phyloP scores from a whole-genome alignment of 257 asterid species.

The Nicotiana tomentosiformis region DNA sequence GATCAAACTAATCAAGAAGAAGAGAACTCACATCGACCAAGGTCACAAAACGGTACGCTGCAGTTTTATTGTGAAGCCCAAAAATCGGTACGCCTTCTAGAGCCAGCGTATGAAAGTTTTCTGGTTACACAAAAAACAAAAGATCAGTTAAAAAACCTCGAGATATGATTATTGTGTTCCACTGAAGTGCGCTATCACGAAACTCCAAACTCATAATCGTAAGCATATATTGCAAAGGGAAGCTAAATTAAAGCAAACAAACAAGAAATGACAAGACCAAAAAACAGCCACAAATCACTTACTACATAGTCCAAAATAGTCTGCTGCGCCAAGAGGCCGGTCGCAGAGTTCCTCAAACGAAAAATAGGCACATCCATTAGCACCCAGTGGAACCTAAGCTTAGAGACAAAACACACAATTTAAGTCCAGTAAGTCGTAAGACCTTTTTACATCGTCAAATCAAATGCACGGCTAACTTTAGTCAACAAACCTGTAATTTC shows the following conservation, averaged over 20 bases:
- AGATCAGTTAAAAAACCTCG: background rate
- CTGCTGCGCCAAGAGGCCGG: conserved; percentile 98
- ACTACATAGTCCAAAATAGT: conserved; percentile 83
- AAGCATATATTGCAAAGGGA: background rate
- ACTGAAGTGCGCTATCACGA: background rate
- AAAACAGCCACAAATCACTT: conserved; percentile 12
- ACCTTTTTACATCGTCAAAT: background rate
- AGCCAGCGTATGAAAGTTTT: conserved; percentile 81
- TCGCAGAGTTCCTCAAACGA: conserved; percentile 87
- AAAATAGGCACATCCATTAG: conserved; percentile 81
- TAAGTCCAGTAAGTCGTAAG: background rate
- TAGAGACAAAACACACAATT: background rate
- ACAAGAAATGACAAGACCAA: background rate
- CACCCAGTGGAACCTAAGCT: conserved; percentile 74
- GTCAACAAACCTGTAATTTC: conserved; percentile 51
- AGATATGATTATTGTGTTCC: background rate
- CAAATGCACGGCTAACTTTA: background rate
- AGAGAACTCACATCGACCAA: conserved; percentile 79
- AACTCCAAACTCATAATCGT: background rate
- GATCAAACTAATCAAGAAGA: conserved; percentile 1
- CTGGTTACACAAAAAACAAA: conserved; percentile 31
- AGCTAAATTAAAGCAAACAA: background rate
- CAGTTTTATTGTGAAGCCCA: conserved; percentile 73
- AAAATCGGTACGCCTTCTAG: conserved; percentile 81
- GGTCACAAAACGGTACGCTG: conserved; percentile 95